Evolutionary conservation across 768 basidiomycete species (phyloP).

Genomic region (Sutorius australiensis): DNA sequence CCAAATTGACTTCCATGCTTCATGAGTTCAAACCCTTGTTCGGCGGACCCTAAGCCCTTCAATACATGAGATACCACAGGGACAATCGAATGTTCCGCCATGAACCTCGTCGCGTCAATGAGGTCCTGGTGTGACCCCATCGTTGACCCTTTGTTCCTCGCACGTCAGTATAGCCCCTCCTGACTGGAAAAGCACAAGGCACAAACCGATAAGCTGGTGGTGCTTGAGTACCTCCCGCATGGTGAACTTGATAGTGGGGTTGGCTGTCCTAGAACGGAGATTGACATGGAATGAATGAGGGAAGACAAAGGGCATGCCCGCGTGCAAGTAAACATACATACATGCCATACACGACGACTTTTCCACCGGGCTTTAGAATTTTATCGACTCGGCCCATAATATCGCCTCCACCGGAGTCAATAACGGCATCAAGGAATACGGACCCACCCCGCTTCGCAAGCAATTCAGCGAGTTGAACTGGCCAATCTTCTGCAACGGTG

Average conservation of each 20-base stretch:
- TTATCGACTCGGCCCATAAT: constrained; percentile 49
- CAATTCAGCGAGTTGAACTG: constrained; percentile 41
- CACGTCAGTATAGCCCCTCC: constrained; percentile 11
- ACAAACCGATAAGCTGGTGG: constrained; percentile 66
- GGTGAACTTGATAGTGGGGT: constrained; percentile 56
- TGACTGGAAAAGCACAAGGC: background rate
- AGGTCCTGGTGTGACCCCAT: constrained; percentile 83
- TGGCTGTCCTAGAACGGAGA: constrained; percentile 51
- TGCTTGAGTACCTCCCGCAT: constrained; percentile 79
- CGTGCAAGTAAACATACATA: constrained; percentile 19
- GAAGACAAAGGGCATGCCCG: background rate
- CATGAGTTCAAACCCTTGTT: constrained; percentile 69
- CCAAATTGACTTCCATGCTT: constrained; percentile 68
- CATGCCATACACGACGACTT: constrained; percentile 67
- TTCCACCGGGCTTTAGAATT: constrained; percentile 54
- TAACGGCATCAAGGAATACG: constrained; percentile 50
- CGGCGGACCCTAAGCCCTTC: constrained; percentile 59
- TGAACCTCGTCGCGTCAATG: constrained; percentile 64
- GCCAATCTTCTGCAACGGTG: constrained; percentile 45
- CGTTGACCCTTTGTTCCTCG: constrained; percentile 56
- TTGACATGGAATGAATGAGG: constrained; percentile 7
- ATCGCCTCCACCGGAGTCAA: constrained; percentile 69
- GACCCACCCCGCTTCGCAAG: constrained; percentile 33
- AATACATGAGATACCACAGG: constrained; percentile 70
- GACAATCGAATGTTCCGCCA: constrained; percentile 59